Conservation (phyloP, 148 eudicot genomes). For the Cornus florida region DNA sequence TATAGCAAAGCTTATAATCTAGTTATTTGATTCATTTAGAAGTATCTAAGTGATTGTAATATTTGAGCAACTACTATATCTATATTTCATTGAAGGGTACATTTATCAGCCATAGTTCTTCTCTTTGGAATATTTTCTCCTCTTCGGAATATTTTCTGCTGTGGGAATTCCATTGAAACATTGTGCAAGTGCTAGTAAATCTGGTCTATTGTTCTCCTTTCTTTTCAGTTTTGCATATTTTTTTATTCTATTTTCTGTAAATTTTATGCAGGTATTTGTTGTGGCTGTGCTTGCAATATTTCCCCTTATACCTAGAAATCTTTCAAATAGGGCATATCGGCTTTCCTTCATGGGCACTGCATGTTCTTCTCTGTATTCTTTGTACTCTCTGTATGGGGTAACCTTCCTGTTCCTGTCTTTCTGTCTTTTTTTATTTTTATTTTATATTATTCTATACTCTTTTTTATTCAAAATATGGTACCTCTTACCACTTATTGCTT, state of each 20-base stretch:
- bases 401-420: constrained; percentile 14
- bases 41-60: background rate
- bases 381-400: constrained; percentile 98
- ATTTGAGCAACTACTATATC: background rate
- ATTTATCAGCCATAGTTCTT: background rate
- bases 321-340: constrained; percentile 81
- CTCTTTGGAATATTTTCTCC: background rate
- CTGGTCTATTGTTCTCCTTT: background rate
- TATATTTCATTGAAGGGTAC: background rate
- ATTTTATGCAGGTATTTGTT: constrained; percentile 66
- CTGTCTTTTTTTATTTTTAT: constrained; percentile 10
- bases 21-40: background rate
- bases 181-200: background rate
- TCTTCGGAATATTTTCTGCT: background rate
- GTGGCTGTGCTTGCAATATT: constrained; percentile 84
- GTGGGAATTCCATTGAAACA: background rate
- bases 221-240: background rate
- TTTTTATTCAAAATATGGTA: background rate
- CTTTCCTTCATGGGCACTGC: constrained; percentile 90
- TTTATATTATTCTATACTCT: constrained; percentile 2
- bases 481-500: constrained; percentile 8
- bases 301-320: constrained; percentile 69
- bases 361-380: constrained; percentile 78
- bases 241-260: background rate
- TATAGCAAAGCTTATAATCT: background rate